These are phyloP conservation scores for Tulasnella sp. DNA, from an alignment of 768 basidiomycete genomes.

Conservation along the genomic window DNA sequence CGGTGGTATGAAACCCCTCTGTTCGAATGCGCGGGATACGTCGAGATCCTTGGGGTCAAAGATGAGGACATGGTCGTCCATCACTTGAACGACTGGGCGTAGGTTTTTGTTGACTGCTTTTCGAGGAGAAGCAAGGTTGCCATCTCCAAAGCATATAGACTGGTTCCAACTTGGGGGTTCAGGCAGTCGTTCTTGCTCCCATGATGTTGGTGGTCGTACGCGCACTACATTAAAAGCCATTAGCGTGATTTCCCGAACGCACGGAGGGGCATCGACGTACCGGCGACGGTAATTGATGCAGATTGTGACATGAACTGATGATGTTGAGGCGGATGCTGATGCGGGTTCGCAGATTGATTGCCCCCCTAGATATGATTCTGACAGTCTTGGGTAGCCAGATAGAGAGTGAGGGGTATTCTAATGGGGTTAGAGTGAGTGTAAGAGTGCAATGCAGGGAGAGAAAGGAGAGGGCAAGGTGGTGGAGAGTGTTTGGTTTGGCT, in stretches of 20 bases:
- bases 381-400: background rate
- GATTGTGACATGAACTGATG: slow-evolving; percentile 42
- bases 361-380: background rate
- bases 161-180: slow-evolving; percentile 58
- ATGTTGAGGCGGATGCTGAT: background rate
- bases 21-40: slow-evolving; percentile 69
- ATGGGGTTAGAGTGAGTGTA: background rate
- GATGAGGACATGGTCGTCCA: slow-evolving; percentile 91
- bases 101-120: slow-evolving; percentile 41
- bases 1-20: slow-evolving; percentile 78
- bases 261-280: slow-evolving; percentile 39
- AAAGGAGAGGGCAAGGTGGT: background rate
- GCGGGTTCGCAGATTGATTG: background rate
- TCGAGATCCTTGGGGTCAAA: slow-evolving; percentile 96
- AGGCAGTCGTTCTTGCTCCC: slow-evolving; percentile 82
- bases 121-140: slow-evolving; percentile 67
- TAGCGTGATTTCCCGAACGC: slow-evolving; percentile 26
- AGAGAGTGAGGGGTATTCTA: background rate
- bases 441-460: background rate
- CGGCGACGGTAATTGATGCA: slow-evolving; percentile 84
- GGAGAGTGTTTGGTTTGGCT: slow-evolving; percentile 5
- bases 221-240: slow-evolving; percentile 55
- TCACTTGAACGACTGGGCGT: slow-evolving; percentile 74
- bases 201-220: slow-evolving; percentile 79
- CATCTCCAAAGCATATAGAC: slow-evolving; percentile 68